These are phyloP conservation scores for Mallotus repandus DNA, from an alignment of 441 rosid genomes.

Conservation along the genomic window DNA sequence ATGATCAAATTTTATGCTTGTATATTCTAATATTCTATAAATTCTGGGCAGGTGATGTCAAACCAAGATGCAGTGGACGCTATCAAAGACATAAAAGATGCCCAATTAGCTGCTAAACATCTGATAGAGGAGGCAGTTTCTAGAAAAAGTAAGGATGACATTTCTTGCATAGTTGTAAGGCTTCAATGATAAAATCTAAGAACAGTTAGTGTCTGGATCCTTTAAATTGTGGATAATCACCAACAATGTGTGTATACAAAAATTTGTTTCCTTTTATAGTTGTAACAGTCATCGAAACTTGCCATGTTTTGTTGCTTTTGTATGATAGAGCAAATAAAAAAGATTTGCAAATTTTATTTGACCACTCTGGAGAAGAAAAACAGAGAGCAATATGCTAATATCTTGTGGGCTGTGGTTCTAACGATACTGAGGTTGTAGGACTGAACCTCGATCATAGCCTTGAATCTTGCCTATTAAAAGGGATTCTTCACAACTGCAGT, in stretches of 20 bases:
- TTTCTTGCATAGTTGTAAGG: conserved; percentile 80
- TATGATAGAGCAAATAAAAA: conserved; percentile 10
- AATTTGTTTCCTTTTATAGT: conserved; percentile 10
- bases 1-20: not conserved
- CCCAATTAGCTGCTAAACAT: conserved; percentile 71
- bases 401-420: too few relatives aligned
- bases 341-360: not conserved
- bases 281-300: conserved; percentile 15
- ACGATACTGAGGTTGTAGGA: too few relatives aligned
- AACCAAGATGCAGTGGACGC: conserved; percentile 83
- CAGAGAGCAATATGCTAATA: too few relatives aligned
- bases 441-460: too few relatives aligned
- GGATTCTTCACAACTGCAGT: too few relatives aligned
- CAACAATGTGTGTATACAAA: conserved; percentile 18
- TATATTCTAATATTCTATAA: not conserved
- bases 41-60: conserved; percentile 60
- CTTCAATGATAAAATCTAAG: conserved; percentile 37
- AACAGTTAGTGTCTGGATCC: not conserved
- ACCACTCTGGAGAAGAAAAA: too few relatives aligned
- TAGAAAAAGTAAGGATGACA: conserved; percentile 80
- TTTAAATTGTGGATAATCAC: not conserved
- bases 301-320: conserved; percentile 16
- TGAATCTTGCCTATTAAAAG: too few relatives aligned
- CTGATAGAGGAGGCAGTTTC: conserved; percentile 74
- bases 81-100: conserved; percentile 65